Conservation (phyloP, 1,139 yeast genomes). For the Sugiyamaella paludigena region DNA sequence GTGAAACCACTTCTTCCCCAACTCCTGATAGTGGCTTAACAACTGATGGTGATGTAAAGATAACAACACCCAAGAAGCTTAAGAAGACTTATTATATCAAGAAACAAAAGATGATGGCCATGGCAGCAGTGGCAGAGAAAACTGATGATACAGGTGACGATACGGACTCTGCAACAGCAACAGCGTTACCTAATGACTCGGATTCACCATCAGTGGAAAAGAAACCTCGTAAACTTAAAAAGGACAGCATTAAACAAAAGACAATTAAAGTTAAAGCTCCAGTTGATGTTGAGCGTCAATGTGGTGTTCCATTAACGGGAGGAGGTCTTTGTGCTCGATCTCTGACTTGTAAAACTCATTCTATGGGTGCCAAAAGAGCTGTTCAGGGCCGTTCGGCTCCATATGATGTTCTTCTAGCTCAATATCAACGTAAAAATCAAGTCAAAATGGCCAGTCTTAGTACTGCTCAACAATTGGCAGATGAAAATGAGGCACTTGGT, state of each 20-base stretch:
- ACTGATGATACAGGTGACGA: constrained; percentile 6
- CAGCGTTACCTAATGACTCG: constrained; percentile 2
- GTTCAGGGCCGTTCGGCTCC: constrained; percentile 91
- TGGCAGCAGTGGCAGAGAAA: neutral
- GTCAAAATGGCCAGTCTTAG: constrained; percentile 56
- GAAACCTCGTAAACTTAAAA: constrained; percentile 21
- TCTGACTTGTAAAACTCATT: constrained; percentile 92
- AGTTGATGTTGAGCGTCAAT: constrained; percentile 91
- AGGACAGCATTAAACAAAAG: constrained; percentile 40
- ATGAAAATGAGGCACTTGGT: constrained; percentile 33
- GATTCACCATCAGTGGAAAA: constrained; percentile 13
- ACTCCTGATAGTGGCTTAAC: constrained; percentile 1
- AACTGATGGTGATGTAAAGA: constrained; percentile 2
- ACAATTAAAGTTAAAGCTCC: constrained; percentile 83
- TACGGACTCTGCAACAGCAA: constrained; percentile 6
- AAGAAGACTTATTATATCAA: constrained; percentile 9
- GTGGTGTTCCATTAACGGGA: constrained; percentile 91
- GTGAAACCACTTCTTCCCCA: constrained; percentile 11
- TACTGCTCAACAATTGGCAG: constrained; percentile 37
- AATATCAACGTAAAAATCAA: constrained; percentile 88
- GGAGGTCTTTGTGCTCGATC: constrained; percentile 96
- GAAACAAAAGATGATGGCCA: constrained; percentile 5
- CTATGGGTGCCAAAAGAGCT: constrained; percentile 96
- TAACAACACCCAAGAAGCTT: constrained; percentile 6
- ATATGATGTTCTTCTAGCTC: constrained; percentile 81